phyloP scores from a whole-genome alignment of 208 protist genomes.

The Acanthamoeba sp. region DNA sequence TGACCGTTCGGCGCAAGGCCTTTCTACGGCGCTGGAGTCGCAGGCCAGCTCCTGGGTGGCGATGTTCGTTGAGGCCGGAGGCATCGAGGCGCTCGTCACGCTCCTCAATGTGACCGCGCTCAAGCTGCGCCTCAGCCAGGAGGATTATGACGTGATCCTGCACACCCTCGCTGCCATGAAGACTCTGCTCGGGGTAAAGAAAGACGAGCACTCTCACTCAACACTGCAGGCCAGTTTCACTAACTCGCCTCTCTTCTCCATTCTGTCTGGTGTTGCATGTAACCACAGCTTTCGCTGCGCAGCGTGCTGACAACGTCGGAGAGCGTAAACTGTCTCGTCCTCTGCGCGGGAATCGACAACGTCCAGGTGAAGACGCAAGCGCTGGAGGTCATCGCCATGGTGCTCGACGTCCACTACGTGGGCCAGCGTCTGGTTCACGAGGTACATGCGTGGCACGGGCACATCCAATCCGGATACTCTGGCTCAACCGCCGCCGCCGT shows the following conservation, averaged over 20 bases:
- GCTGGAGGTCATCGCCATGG: constrained; percentile 30
- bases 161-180: constrained; percentile 31
- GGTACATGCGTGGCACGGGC: not conserved
- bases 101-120: not conserved
- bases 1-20: not conserved
- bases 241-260: no score
- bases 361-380: constrained; percentile 13
- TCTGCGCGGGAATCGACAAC: constrained; percentile 31
- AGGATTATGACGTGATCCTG: not conserved
- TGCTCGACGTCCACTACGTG: constrained; percentile 56
- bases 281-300: constrained; percentile 53
- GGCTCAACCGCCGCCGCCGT: not conserved
- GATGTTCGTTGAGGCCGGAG: constrained; percentile 51
- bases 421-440: constrained; percentile 48
- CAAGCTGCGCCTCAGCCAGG: constrained; percentile 9
- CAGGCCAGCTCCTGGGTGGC: constrained; percentile 48
- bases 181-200: constrained; percentile 38
- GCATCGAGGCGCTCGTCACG: constrained; percentile 37
- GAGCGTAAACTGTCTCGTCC: constrained; percentile 7
- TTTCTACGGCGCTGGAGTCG: not conserved
- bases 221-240: no score
- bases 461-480: no score
- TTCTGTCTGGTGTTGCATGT: not conserved
- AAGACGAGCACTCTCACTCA: no score
- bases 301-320: constrained; percentile 56